These are phyloP conservation scores for Boletus mariae DNA, from an alignment of 1,284 basidiomycete species.

Conservation along the genomic window DNA sequence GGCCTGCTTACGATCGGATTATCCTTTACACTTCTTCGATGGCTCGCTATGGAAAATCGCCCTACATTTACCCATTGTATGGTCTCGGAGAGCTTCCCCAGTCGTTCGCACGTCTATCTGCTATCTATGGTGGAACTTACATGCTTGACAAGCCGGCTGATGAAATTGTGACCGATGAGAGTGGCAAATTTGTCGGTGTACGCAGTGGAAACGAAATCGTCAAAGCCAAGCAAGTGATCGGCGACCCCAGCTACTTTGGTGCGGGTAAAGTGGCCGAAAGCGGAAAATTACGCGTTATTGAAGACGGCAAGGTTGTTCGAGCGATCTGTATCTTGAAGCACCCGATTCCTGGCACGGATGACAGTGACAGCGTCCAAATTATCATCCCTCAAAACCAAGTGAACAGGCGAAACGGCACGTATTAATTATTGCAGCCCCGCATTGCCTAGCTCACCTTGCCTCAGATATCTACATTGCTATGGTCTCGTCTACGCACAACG, in stretches of 20 bases:
- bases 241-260: slow-evolving; percentile 97
- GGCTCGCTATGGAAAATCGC: slow-evolving; percentile 99
- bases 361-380: slow-evolving; percentile 93
- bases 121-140: slow-evolving; percentile 99
- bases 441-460: slow-evolving; percentile 7
- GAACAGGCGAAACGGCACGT: slow-evolving; percentile 83
- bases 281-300: slow-evolving; percentile 83
- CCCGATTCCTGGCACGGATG: slow-evolving; percentile 96
- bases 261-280: slow-evolving; percentile 59
- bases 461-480: slow-evolving; percentile 98
- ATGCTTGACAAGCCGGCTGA: slow-evolving; percentile 98
- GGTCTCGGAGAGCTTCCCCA: slow-evolving; percentile 99
- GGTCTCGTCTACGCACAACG: slow-evolving; percentile 96
- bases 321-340: slow-evolving; percentile 99
- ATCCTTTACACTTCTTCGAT: slow-evolving; percentile 97
- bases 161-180: slow-evolving; percentile 81
- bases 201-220: slow-evolving; percentile 89
- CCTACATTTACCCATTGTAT: slow-evolving; percentile 99
- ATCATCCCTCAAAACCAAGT: slow-evolving; percentile 99
- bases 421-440: slow-evolving; percentile 6
- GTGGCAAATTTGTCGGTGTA: slow-evolving; percentile 93
- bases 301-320: slow-evolving; percentile 92
- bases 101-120: slow-evolving; percentile 95
- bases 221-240: slow-evolving; percentile 97
- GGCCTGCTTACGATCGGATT: slow-evolving; percentile 91